phyloP scores from a whole-genome alignment of 2,329 filamentous ascomycete genomes.

The Fusarium sp. region DNA sequence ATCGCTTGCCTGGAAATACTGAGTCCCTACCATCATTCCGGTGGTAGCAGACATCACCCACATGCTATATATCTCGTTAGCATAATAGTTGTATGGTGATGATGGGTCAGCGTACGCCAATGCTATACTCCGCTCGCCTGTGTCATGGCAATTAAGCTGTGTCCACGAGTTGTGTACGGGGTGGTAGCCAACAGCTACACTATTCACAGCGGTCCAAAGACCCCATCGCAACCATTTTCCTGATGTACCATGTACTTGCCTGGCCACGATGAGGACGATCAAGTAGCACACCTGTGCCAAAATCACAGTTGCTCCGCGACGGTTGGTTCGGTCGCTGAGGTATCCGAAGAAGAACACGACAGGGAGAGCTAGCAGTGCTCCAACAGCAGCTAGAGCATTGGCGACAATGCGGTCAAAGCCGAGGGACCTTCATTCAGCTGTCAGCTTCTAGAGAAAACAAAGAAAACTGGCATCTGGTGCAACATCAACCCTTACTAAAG shows the following conservation, averaged over 20 bases:
- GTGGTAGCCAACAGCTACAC: conserved; percentile 63
- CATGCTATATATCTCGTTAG: conserved; percentile 41
- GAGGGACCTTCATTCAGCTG: conserved; percentile 45
- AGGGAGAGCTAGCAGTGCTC: conserved; percentile 54
- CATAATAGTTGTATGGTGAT: neutral
- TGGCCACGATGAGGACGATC: neutral
- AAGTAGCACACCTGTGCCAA: conserved; percentile 10
- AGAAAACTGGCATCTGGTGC: neutral
- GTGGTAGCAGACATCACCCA: conserved; percentile 63
- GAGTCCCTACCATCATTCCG: conserved; percentile 62
- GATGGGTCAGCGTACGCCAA: conserved; percentile 53
- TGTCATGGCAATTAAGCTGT: conserved; percentile 60
- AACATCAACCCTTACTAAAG: neutral
- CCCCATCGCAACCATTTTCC: conserved; percentile 61
- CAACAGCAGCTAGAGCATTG: conserved; percentile 57
- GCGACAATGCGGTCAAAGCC: conserved; percentile 57
- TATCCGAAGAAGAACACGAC: conserved; percentile 60
- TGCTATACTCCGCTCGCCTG: conserved; percentile 46
- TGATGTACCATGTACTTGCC: conserved; percentile 47
- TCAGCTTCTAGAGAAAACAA: neutral
- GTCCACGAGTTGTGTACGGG: conserved; percentile 64
- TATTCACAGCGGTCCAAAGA: conserved; percentile 63
- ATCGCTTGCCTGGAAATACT: conserved; percentile 58
- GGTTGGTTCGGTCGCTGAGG: conserved; percentile 56
- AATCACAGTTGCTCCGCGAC: conserved; percentile 21